Base-by-base conservation (phyloP, 179 eudicot species). In the Sideroxylon spinosum region DNA sequence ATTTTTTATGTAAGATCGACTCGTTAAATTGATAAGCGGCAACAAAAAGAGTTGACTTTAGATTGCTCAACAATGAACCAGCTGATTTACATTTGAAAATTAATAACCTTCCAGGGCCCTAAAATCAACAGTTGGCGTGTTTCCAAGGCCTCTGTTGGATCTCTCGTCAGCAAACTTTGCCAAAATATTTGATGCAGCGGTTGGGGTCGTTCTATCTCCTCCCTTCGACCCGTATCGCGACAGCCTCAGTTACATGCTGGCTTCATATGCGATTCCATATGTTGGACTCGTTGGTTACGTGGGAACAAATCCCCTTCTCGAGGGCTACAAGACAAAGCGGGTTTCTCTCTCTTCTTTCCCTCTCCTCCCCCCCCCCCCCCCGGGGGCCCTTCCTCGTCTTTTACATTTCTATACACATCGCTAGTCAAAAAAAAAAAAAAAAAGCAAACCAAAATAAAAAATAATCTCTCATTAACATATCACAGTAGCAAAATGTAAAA, bases 161-260 rank as follows among this genome's bases (percentile, higher is more conserved):
- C 68, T 94, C 49, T 88, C 96, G 78, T 29, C 86, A 0, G 9
- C 76, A 1, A 79, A 82, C 56, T 92, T 94, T 55, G 96, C 85
- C 22, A 89, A 19, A 19, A 1, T 89, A 23, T 67, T 92, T 0
- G 77, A 91, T 56, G 56, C 74, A 32, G 97, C 98, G 57, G 90
- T 94, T 68, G 89, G 86, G 52, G 32, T 60, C 20, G 22, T 60
- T 11, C 81, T 94, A 0, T 63, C 71, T 37, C 98, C 97, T 0
- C 93, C 98, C 1, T 94, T 94, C 75, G 81, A 94, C 73, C 96
- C 97, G 14, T 94, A 94, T 70, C 73, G 86, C 0, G 86, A 91
- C 72, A 89, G 92, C 78, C 63, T 92, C 46, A 90, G 83, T 66
- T 94, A 82, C 81, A 84, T 94, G 88, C 3, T 93, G 64, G 86